Conservation (phyloP, 2,329 filamentous ascomycete genomes). For the Didymella glomerata region DNA sequence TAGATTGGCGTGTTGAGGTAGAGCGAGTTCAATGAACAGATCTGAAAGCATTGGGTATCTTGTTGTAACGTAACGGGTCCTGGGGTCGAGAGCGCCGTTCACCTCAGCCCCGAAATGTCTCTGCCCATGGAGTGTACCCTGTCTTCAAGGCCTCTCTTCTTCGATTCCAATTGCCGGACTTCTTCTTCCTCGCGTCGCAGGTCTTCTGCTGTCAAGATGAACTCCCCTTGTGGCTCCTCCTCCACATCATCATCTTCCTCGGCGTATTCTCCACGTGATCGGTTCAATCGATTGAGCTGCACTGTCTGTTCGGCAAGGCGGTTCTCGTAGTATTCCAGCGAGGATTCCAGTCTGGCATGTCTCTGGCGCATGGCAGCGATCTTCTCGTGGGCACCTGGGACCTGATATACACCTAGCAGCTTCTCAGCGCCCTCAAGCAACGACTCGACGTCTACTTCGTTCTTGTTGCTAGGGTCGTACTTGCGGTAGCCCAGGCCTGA, state of each 20-base stretch:
- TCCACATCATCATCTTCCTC: slow-evolving; percentile 61
- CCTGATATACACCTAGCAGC: slow-evolving; percentile 84
- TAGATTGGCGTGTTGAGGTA: slow-evolving; percentile 16
- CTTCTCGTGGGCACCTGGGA: slow-evolving; percentile 78
- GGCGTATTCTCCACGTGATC: slow-evolving; percentile 64
- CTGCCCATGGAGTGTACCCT: slow-evolving; percentile 73
- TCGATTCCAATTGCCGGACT: slow-evolving; percentile 68
- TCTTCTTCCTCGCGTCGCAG: slow-evolving; percentile 74
- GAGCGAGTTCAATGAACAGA: background rate
- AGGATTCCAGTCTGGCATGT: slow-evolving; percentile 74
- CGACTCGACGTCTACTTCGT: slow-evolving; percentile 86
- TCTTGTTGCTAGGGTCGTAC: slow-evolving; percentile 60
- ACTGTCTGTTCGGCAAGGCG: slow-evolving; percentile 79
- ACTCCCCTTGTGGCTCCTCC: slow-evolving; percentile 52
- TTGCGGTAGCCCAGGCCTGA: slow-evolving; percentile 56
- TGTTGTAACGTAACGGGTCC: slow-evolving; percentile 51
- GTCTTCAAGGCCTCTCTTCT: slow-evolving; percentile 69
- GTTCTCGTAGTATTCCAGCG: slow-evolving; percentile 80
- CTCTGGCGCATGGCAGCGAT: slow-evolving; percentile 77
- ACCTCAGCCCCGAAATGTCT: slow-evolving; percentile 68
- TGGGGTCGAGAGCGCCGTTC: background rate
- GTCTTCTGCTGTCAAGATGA: slow-evolving; percentile 71
- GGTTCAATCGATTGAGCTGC: slow-evolving; percentile 76
- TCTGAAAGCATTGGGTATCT: slow-evolving; percentile 14
- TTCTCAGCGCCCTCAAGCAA: slow-evolving; percentile 88